Percentiles rank a stretch among this genome's conserved stretches.
Conservation (phyloP, 108 stramenopile species). For the Cyclotella choctawhatcheeana region DNA sequence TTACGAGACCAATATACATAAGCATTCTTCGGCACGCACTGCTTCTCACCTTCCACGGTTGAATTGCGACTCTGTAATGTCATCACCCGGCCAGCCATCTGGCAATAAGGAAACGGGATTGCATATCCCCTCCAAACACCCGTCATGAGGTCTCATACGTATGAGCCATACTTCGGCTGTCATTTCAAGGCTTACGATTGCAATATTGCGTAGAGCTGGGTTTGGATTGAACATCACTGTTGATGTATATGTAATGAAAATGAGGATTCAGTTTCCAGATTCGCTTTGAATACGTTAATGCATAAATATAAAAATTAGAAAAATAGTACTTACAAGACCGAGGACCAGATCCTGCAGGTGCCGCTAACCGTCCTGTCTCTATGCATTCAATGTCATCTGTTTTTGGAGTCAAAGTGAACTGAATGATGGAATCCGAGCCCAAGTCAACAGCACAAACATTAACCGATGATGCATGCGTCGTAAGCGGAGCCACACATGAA, state of each 20-base stretch:
- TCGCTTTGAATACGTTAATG: background rate
- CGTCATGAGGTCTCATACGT: constrained; percentile 27
- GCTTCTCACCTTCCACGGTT: constrained; percentile 31
- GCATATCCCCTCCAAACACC: constrained; percentile 28
- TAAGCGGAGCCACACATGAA: constrained; percentile 2
- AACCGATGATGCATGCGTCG: constrained; percentile 18
- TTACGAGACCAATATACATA: too few species aligned
- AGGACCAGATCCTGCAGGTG: constrained; percentile 52
- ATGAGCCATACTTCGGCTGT: constrained; percentile 44
- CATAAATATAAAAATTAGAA: background rate
- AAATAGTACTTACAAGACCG: constrained; percentile 25
- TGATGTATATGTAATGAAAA: background rate
- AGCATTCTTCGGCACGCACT: too few species aligned
- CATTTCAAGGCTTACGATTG: constrained; percentile 53
- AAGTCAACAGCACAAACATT: constrained; percentile 42
- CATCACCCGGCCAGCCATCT: constrained; percentile 32
- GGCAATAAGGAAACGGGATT: constrained; percentile 42
- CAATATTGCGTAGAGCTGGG: constrained; percentile 21
- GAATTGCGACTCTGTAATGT: constrained; percentile 28
- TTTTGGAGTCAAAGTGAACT: constrained; percentile 10
- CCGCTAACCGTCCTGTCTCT: constrained; percentile 39
- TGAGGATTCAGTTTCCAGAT: background rate
- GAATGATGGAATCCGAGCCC: constrained; percentile 44
- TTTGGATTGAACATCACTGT: constrained; percentile 45
- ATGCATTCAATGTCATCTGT: constrained; percentile 19